A percentile compares a stretch with the other conserved stretches of the same genome.
Conservation (phyloP, 2,329 filamentous ascomycete species). For the Pseudogymnoascus sp. region DNA sequence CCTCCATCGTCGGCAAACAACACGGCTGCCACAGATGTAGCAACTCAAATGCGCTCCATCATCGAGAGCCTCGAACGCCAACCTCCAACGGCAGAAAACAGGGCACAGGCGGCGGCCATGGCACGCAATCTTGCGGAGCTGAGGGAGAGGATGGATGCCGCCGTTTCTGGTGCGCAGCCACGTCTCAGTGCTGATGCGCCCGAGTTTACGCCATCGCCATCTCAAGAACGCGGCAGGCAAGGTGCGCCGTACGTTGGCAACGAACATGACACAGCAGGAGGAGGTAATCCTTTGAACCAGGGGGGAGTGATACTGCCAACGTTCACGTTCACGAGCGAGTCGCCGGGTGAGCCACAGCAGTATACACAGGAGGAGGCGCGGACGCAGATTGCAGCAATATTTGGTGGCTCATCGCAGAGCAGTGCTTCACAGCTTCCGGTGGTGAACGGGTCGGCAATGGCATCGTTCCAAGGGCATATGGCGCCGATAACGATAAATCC, state of each 20-base stretch:
- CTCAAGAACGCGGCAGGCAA: not conserved
- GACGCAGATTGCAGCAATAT: not conserved
- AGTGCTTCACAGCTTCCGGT: not conserved
- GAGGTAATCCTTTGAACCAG: not conserved
- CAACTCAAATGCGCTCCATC: not conserved
- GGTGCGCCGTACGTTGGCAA: not conserved
- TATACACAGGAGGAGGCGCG: not conserved
- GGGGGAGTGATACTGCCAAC: not conserved
- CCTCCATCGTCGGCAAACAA: not conserved
- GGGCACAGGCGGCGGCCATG: not conserved
- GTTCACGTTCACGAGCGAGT: not conserved
- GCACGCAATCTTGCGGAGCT: not conserved
- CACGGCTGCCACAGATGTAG: not conserved
- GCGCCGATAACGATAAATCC: constrained; percentile 2
- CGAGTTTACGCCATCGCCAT: not conserved
- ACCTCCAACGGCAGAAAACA: not conserved
- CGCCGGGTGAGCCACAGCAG: not conserved
- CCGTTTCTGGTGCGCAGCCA: not conserved
- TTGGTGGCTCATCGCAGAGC: not conserved
- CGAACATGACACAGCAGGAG: not conserved
- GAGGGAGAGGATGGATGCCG: not conserved
- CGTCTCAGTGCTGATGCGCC: not conserved
- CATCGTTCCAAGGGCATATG: constrained; percentile 1
- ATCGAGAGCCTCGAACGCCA: not conserved
- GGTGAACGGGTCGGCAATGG: constrained; percentile 1